Percentiles rank a stretch among this genome's conserved stretches.
Evolutionary conservation across 306 rosid genomes (phyloP).

Genomic region (Bauhinia variegata): DNA sequence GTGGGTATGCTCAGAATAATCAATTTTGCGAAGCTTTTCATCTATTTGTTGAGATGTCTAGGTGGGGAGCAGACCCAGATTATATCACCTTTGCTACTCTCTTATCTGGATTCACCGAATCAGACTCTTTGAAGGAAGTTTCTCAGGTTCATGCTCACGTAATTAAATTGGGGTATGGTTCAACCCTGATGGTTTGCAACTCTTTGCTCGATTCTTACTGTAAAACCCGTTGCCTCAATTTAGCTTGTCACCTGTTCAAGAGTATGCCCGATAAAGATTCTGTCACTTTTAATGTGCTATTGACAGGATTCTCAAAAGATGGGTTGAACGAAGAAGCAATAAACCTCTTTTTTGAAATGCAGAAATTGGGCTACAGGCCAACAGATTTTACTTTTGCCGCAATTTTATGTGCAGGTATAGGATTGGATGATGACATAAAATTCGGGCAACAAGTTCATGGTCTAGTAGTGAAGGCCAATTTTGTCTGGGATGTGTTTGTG

Average conservation of each 20-base stretch:
- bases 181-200: constrained; percentile 72
- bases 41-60: constrained; percentile 67
- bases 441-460: constrained; percentile 78
- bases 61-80: constrained; percentile 61
- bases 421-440: constrained; percentile 59
- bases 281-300: constrained; percentile 77
- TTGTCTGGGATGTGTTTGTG: constrained; percentile 76
- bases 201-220: constrained; percentile 84
- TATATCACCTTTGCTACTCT: constrained; percentile 75
- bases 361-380: constrained; percentile 54
- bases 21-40: constrained; percentile 56
- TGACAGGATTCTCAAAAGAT: constrained; percentile 73
- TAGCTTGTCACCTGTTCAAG: constrained; percentile 60
- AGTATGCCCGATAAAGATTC: constrained; percentile 61
- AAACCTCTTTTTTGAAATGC: constrained; percentile 67
- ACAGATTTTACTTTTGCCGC: constrained; percentile 89
- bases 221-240: constrained; percentile 55
- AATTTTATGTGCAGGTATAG: constrained; percentile 60
- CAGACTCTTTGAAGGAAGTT: constrained; percentile 51
- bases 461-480: constrained; percentile 63
- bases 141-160: constrained; percentile 68
- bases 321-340: constrained; percentile 66
- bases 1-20: constrained; percentile 59
- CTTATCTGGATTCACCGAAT: constrained; percentile 67
- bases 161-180: constrained; percentile 63